Base-by-base conservation (phyloP, 2,329 filamentous ascomycete genomes). In the Rhexocercosporidium sp. region DNA sequence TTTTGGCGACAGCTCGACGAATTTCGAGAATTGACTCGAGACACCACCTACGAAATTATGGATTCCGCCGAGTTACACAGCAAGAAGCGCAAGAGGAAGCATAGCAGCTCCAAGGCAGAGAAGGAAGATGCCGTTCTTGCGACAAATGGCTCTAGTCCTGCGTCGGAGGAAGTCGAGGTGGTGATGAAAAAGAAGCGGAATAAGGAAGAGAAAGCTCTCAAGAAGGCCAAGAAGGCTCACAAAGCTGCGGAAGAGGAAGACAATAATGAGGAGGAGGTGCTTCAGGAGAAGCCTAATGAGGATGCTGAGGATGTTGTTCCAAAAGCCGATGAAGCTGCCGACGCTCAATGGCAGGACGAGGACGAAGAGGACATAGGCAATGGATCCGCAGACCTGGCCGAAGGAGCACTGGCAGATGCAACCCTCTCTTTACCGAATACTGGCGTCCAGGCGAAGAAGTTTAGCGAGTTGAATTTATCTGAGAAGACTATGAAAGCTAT, bases 401-500 rank as follows among this genome's bases (percentile, higher is more conserved):
- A 71, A 57, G 71, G 66, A 57, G 22, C 67, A 49, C 29, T 72
- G 5, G 64, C 68, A 61, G 69, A 70, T 34, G 72, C 71, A 29
- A 59, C 68, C 12, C 66, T 74, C 11, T 71, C 73, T 4, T 68
- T 74, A 57, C 73, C 73, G 22, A 68, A 47, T 65, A 67, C 66
- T 31, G 67, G 71, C 39, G 47, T 62, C 22, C 64, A 71, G 51
- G 62, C 71, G 7, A 54, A 73, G 61, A 73, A 71, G 54, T 78
- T 78, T 66, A 71, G 72, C 5, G 75, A 98, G 72, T 84, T 99
- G 70, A 92, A 92, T 64, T 86, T 99, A 12, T 96, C 93, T 1
- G 91, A 94, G 27, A 94, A 92, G 80, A 97, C 94, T 0, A 91
- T 94, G 85, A 89, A 91, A 81, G 94, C 94, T 9, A 74, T 75